phyloP scores from a whole-genome alignment of 495 filamentous ascomycete species.

The Hypoxylon fragiforme region DNA sequence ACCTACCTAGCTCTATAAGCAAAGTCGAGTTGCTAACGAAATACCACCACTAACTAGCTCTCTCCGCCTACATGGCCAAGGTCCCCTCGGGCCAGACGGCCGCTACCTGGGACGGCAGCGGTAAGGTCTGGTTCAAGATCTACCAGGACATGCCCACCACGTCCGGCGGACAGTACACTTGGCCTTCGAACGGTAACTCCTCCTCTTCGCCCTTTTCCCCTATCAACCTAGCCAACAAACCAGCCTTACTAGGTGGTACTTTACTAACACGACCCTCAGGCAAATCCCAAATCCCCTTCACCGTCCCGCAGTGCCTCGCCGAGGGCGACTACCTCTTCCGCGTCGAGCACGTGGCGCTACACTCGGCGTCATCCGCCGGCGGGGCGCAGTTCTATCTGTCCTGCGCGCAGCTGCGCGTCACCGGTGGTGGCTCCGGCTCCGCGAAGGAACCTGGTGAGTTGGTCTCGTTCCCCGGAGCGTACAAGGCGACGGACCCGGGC shows the following conservation, averaged over 20 bases:
- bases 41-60: conserved; percentile 30
- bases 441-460: conserved; percentile 36
- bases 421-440: conserved; percentile 46
- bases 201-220: background rate
- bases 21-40: conserved; percentile 4
- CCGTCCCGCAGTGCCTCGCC: conserved; percentile 52
- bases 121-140: conserved; percentile 58
- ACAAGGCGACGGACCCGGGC: conserved; percentile 47
- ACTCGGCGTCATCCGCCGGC: conserved; percentile 44
- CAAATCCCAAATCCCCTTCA: conserved; percentile 44
- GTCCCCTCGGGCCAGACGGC: conserved; percentile 51
- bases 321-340: conserved; percentile 63
- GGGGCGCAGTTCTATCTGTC: conserved; percentile 62
- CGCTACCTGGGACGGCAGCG: conserved; percentile 52
- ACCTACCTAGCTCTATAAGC: background rate
- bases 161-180: conserved; percentile 43
- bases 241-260: background rate
- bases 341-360: conserved; percentile 61
- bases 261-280: conserved; percentile 17
- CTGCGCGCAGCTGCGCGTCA: conserved; percentile 50
- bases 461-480: conserved; percentile 51
- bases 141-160: conserved; percentile 50
- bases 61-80: conserved; percentile 59
- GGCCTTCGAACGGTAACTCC: conserved; percentile 48
- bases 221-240: background rate